Evolutionary conservation across 441 rosid genomes (phyloP).

Genomic region (Pelargonium myrrhifolium): DNA sequence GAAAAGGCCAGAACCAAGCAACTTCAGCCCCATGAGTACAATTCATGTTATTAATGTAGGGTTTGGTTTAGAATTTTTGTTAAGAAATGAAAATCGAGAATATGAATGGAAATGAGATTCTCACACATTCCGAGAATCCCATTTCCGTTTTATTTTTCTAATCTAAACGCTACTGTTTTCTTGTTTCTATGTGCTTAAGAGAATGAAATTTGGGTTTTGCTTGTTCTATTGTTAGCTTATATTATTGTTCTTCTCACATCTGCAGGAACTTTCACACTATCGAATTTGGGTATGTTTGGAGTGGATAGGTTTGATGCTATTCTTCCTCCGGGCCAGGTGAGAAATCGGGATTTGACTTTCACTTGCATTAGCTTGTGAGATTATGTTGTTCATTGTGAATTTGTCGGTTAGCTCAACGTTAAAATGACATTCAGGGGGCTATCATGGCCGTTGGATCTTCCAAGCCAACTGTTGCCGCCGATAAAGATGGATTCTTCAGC

Average conservation of each 20-base stretch:
- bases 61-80: neutral
- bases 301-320: conserved; percentile 97
- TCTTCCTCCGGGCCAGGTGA: conserved; percentile 93
- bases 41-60: conserved; percentile 29
- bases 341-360: conserved; percentile 2
- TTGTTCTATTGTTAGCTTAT: neutral
- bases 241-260: conserved; percentile 10
- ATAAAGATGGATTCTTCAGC: conserved; percentile 76
- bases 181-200: neutral
- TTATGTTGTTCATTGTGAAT: conserved; percentile 7
- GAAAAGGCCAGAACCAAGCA: conserved; percentile 84
- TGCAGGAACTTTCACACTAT: conserved; percentile 90
- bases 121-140: neutral
- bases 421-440: conserved; percentile 63
- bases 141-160: neutral
- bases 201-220: conserved; percentile 9
- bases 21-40: conserved; percentile 89
- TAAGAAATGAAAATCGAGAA: too few species aligned
- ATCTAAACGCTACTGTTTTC: neutral
- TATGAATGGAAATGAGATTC: too few species aligned
- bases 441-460: conserved; percentile 99
- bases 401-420: conserved; percentile 14
- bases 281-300: conserved; percentile 93
- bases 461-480: conserved; percentile 83
- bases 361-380: conserved; percentile 4